phyloP scores from a whole-genome alignment of 1,139 yeast species.

The Pneumocystis murina region DNA sequence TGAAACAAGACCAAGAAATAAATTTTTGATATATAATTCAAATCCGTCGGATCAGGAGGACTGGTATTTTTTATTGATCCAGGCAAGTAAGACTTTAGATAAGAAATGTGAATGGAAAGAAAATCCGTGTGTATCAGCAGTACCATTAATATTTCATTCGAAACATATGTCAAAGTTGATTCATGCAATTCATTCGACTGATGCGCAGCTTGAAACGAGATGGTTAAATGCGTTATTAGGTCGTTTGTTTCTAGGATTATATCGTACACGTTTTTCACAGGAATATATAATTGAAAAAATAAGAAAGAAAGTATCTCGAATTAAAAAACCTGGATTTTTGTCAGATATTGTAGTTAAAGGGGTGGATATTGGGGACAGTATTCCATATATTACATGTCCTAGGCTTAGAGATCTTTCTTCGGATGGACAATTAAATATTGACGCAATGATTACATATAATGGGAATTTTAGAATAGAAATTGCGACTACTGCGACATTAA shows the following conservation, averaged over 20 bases:
- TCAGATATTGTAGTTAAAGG: constrained; percentile 65
- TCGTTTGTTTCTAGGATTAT: constrained; percentile 59
- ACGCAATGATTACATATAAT: constrained; percentile 47
- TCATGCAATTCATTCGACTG: constrained; percentile 63
- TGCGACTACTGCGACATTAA: constrained; percentile 62
- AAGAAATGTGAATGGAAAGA: neutral
- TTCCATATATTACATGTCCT: constrained; percentile 70
- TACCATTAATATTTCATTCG: constrained; percentile 57
- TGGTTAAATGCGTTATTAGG: constrained; percentile 88
- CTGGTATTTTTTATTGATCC: constrained; percentile 37
- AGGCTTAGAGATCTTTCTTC: constrained; percentile 55
- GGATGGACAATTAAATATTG: constrained; percentile 60
- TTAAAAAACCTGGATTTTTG: constrained; percentile 73
- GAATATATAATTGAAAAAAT: constrained; percentile 43
- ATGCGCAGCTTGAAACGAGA: constrained; percentile 66
- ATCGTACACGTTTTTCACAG: constrained; percentile 53
- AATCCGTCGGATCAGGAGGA: constrained; percentile 74
- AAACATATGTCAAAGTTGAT: constrained; percentile 57
- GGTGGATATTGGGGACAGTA: constrained; percentile 62
- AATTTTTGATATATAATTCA: constrained; percentile 59
- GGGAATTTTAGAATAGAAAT: constrained; percentile 65
- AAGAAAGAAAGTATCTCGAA: constrained; percentile 56
- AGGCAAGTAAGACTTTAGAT: neutral
- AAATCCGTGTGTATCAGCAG: constrained; percentile 47
- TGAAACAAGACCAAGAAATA: neutral